Evolutionary conservation across 2,329 filamentous ascomycete genomes (phyloP).

Genomic region (Zymoseptoria tritici): DNA sequence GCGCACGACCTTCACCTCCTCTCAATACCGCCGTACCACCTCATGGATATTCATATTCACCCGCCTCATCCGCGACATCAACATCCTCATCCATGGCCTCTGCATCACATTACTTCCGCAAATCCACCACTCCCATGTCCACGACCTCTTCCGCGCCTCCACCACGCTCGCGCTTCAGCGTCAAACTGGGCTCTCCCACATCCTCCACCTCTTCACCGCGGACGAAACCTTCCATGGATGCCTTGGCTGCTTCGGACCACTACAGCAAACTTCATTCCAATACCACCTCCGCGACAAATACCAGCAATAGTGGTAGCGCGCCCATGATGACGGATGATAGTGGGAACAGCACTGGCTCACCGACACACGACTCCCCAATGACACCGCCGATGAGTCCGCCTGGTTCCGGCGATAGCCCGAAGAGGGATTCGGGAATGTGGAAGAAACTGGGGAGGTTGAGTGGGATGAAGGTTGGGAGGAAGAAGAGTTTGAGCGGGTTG

Average conservation of each 20-base stretch:
- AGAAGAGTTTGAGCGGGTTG: conserved; percentile 27
- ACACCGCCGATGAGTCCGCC: conserved; percentile 70
- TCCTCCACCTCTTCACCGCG: conserved; percentile 22
- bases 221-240: neutral
- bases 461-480: conserved; percentile 30
- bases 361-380: conserved; percentile 49
- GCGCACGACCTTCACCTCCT: conserved; percentile 27
- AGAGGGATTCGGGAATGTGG: conserved; percentile 33
- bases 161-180: conserved; percentile 27
- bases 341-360: conserved; percentile 48
- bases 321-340: conserved; percentile 57
- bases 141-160: conserved; percentile 22
- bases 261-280: conserved; percentile 7
- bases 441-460: conserved; percentile 32
- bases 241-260: neutral
- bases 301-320: conserved; percentile 16
- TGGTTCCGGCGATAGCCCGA: conserved; percentile 31
- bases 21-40: conserved; percentile 23
- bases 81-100: conserved; percentile 10
- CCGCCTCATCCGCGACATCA: conserved; percentile 7
- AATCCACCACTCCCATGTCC: conserved; percentile 4
- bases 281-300: conserved; percentile 17
- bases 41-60: conserved; percentile 21
- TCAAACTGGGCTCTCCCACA: conserved; percentile 25
- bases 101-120: conserved; percentile 16